phyloP scores from a whole-genome alignment of 2,329 filamentous ascomycete genomes.

The Phialemoniopsis sp. region DNA sequence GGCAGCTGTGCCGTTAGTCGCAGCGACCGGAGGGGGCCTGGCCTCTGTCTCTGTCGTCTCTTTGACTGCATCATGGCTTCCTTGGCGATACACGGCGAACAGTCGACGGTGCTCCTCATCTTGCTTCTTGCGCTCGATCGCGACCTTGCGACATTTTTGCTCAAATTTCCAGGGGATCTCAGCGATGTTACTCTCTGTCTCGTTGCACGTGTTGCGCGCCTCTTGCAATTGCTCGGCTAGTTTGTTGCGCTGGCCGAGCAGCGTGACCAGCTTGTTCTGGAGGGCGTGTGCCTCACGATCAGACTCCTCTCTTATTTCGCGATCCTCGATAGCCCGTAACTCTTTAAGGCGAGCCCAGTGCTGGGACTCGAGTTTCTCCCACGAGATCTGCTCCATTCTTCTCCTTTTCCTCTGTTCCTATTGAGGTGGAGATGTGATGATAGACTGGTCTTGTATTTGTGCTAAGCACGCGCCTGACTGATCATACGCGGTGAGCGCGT shows the following conservation, averaged over 20 bases:
- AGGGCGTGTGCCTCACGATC: constrained; percentile 19
- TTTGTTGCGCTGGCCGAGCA: constrained; percentile 29
- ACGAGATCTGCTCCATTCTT: constrained; percentile 16
- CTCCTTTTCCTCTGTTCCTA: no score
- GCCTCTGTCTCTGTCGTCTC: no score
- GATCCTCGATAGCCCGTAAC: constrained; percentile 18
- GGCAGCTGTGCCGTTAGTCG: no score
- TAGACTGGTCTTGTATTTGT: no score
- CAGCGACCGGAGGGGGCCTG: no score
- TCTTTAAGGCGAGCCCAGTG: constrained; percentile 16
- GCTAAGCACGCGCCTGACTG: no score
- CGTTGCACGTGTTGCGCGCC: constrained; percentile 12
- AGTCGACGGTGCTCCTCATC: constrained; percentile 6
- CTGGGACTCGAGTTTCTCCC: constrained; percentile 30
- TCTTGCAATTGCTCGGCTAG: constrained; percentile 30
- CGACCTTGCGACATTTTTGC: no score
- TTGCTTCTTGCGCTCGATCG: constrained; percentile 6
- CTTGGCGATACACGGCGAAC: constrained; percentile 1
- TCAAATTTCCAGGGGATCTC: neutral
- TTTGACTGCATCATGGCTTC: no score
- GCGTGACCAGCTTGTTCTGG: constrained; percentile 23
- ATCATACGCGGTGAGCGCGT: no score
- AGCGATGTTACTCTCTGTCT: no score
- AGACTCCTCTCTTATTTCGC: constrained; percentile 24
- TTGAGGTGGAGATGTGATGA: no score